Evolutionary conservation across 2,329 filamentous ascomycete species (phyloP), one percentile per base, ranked within the genome.

Genomic region (Davidsoniella neocaledoniae): DNA sequence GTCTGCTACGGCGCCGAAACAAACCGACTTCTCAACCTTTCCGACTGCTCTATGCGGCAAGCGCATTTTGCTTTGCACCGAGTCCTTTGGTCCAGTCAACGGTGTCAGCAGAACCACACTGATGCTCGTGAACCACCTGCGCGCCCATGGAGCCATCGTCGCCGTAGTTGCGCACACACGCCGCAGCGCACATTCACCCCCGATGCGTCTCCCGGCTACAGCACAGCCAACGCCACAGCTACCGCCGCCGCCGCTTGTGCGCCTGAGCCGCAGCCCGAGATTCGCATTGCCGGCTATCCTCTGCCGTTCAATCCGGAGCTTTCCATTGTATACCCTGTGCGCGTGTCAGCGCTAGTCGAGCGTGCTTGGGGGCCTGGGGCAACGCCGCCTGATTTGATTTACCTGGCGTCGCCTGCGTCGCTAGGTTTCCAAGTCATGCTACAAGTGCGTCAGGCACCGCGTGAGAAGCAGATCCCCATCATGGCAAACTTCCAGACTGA

Each of bases 401-500:
- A 84, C 57, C 66, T 84, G 10, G 80, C 80, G 1, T 81, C 76
- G 41, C 80, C 80, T 0, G 81, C 80, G 2, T 81, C 76, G 4
- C 65, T 83, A 2, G 80, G 81, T 3, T 84, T 84, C 57, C 80
- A 84, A 55, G 74, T 83, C 49, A 70, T 84, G 62, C 66, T 83
- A n/a, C 79, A 83, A 59, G 64, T 82, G 46, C 71, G 76, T 42
- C 78, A 81, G 55, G 69, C 81, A 49, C 65, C 68, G 12, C 61
- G 60, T 19, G 65, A 72, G 29, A 66, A 67, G 7, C 76, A 77
- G 40, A 71, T 78, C 1, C 74, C 74, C 2, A 66, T 81, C 1
- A 67, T 83, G 41, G 73, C 79, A 59, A 85, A 83, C 60, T 84
- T 83, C 55, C 80, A 84, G 61, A 85, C 80, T 1, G 80, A 84